phyloP scores from a whole-genome alignment of 495 filamentous ascomycete species.

The Talaromyces proteolyticus region DNA sequence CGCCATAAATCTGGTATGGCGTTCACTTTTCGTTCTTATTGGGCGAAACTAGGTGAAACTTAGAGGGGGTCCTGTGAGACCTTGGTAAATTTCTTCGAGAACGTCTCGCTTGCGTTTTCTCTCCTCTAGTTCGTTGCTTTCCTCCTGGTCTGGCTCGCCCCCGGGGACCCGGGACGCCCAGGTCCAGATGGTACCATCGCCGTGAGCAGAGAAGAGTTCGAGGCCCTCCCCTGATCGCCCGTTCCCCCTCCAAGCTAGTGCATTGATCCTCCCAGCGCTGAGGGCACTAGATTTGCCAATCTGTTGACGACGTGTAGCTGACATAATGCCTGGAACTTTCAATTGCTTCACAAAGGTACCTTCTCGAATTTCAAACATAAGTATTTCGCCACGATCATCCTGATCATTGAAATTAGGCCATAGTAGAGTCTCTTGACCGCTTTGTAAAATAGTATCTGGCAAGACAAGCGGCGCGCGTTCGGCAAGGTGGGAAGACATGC shows the following conservation, averaged over 20 bases:
- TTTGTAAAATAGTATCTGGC: constrained; percentile 42
- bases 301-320: constrained; percentile 21
- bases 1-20: too few species aligned
- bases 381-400: constrained; percentile 56
- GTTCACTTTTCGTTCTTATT: too few species aligned
- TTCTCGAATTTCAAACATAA: constrained; percentile 69
- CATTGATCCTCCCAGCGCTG: constrained; percentile 56
- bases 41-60: constrained; percentile 18
- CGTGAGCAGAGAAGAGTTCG: constrained; percentile 48
- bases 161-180: constrained; percentile 54
- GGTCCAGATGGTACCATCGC: constrained; percentile 42
- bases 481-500: constrained; percentile 45
- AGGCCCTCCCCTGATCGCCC: constrained; percentile 38
- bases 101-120: constrained; percentile 48
- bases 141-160: constrained; percentile 41
- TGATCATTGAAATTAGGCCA: constrained; percentile 64
- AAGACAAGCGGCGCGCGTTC: constrained; percentile 56
- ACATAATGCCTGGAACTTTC: constrained; percentile 50
- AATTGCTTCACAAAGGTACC: constrained; percentile 68
- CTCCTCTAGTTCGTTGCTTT: constrained; percentile 28
- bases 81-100: constrained; percentile 40
- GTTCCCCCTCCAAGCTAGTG: constrained; percentile 63
- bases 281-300: constrained; percentile 26
- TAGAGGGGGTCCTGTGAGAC: constrained; percentile 25
- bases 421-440: constrained; percentile 58